Evolutionary conservation across 2,329 filamentous ascomycete genomes (phyloP).

Genomic region (Diplocarpon rosae): DNA sequence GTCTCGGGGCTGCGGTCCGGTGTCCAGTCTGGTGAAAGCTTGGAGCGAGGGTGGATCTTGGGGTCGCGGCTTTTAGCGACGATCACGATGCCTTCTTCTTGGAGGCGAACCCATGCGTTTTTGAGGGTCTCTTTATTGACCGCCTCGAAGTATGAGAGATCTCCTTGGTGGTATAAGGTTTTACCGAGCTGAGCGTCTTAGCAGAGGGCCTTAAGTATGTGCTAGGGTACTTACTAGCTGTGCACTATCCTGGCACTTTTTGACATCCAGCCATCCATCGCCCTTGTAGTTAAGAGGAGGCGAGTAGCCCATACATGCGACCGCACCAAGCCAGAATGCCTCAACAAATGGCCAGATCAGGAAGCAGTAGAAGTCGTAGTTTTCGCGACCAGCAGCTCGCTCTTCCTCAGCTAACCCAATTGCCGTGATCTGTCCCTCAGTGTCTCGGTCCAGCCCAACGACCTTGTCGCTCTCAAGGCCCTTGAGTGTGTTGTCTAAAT

Average conservation of each 20-base stretch:
- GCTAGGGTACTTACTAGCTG: constrained; percentile 52
- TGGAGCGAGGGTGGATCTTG: constrained; percentile 50
- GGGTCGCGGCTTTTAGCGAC: constrained; percentile 56
- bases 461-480: constrained; percentile 72
- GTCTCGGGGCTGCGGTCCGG: constrained; percentile 53
- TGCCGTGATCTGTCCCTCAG: constrained; percentile 44
- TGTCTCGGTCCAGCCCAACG: constrained; percentile 52
- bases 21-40: constrained; percentile 64
- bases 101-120: constrained; percentile 79
- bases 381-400: constrained; percentile 71
- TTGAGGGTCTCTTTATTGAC: constrained; percentile 97
- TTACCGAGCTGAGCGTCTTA: constrained; percentile 61
- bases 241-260: constrained; percentile 68
- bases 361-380: constrained; percentile 98
- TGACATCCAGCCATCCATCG: constrained; percentile 69
- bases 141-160: constrained; percentile 93
- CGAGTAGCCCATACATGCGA: constrained; percentile 77
- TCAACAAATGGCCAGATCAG: constrained; percentile 98
- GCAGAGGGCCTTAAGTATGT: background rate
- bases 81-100: constrained; percentile 80
- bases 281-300: constrained; percentile 48
- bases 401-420: constrained; percentile 70
- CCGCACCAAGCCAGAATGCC: constrained; percentile 80
- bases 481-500: constrained; percentile 68
- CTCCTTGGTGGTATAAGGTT: constrained; percentile 93